phyloP scores from a whole-genome alignment of 2,329 filamentous ascomycete genomes.

The Leptographium lundbergii region DNA sequence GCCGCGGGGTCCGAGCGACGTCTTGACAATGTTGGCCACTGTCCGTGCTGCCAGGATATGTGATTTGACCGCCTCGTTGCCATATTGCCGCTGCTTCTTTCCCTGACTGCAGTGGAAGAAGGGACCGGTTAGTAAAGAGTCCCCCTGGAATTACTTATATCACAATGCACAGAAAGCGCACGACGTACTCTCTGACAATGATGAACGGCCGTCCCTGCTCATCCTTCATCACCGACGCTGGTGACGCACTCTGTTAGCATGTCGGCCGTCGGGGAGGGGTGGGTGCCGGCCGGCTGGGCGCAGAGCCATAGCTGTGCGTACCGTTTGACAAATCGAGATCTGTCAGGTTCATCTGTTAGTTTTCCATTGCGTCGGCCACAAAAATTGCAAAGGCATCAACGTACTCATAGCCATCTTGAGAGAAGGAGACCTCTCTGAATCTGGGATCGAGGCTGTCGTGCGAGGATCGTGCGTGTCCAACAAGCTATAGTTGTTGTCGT shows the following conservation, averaged over 20 bases:
- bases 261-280: not conserved
- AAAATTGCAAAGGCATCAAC: slow-evolving; percentile 16
- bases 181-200: slow-evolving; percentile 83
- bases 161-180: not conserved
- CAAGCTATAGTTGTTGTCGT: not conserved
- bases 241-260: slow-evolving; percentile 11
- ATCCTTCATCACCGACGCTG: slow-evolving; percentile 77
- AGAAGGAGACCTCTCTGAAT: not conserved
- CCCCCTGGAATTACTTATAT: too few species aligned
- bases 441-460: not conserved
- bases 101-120: slow-evolving; percentile 54
- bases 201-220: slow-evolving; percentile 96
- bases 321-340: slow-evolving; percentile 77
- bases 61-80: slow-evolving; percentile 93
- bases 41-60: slow-evolving; percentile 96
- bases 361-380: slow-evolving; percentile 9
- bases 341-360: slow-evolving; percentile 22
- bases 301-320: slow-evolving; percentile 27
- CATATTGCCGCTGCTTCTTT: slow-evolving; percentile 93
- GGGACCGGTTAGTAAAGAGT: too few species aligned
- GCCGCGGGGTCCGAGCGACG: slow-evolving; percentile 85
- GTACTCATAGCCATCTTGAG: slow-evolving; percentile 48
- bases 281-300: not conserved
- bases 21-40: slow-evolving; percentile 94
- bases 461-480: not conserved